Evolutionary conservation across 225 moss, liverwort and hornwort species (phyloP).

Genomic region (Antitrichia curtipendula): DNA sequence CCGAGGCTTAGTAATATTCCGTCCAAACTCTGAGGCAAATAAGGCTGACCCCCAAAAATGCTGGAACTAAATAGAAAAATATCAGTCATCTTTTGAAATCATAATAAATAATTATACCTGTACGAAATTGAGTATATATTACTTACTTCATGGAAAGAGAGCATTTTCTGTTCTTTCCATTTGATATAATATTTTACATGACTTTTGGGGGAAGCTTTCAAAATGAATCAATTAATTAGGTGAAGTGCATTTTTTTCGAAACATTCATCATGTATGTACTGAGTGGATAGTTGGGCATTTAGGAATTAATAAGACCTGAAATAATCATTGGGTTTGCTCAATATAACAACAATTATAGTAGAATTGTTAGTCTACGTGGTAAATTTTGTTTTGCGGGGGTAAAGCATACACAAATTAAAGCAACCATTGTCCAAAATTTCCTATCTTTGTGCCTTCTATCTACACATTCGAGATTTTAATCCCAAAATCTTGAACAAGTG

Average conservation of each 20-base stretch:
- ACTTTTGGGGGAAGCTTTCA: background rate
- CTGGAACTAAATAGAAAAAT: too few species aligned
- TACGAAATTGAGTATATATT: fast-evolving
- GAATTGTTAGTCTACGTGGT: background rate
- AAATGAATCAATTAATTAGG: background rate
- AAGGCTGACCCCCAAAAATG: too few species aligned
- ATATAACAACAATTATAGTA: background rate
- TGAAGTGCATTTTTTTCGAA: background rate
- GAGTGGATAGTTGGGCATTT: background rate
- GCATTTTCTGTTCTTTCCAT: background rate
- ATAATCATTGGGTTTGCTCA: background rate
- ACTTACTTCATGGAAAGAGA: background rate
- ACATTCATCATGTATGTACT: background rate
- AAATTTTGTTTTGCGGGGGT: background rate
- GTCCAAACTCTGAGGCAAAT: background rate
- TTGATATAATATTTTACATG: background rate
- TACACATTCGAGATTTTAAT: background rate
- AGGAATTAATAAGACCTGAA: background rate
- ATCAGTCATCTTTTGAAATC: too few species aligned
- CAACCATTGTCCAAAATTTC: background rate
- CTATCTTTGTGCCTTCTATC: background rate
- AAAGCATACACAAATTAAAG: background rate
- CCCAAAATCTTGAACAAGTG: background rate
- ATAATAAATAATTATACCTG: background rate
- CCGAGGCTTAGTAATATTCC: background rate